Evolutionary conservation across 2,329 filamentous ascomycete genomes (phyloP), one percentile per base, ranked within the genome.

Genomic region (Fusarium pseudoanthophilum): DNA sequence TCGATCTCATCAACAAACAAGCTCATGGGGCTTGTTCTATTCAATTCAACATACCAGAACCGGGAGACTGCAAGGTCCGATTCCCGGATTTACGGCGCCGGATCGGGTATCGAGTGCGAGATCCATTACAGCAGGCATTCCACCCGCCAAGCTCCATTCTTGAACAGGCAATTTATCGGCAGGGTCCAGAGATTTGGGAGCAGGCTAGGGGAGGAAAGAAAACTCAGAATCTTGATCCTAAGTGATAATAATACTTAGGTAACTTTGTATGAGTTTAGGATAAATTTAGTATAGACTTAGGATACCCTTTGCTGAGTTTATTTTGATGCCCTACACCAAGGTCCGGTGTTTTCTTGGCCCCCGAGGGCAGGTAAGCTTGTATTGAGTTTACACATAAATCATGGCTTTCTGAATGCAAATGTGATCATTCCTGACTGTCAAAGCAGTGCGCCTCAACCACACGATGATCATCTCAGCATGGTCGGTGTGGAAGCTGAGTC

Each of bases 81-180:
- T 18, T 16, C 37, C 48, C 40, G 49, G 64, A 43, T 39, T 55
- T 68, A 40, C 9, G 16, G 21, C 46, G 28, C 65, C 65, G 65
- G 65, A 68, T 68, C 11, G 26, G 64, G 65, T 14, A 45, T 52
- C n/a, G 16, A 56, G 11, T 13, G 26, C 26, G 53, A 37, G 46
- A 67, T 67, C 46, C 65, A 68, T 68, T 53, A 16, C 63, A 55
- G 7, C 5, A 51, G n/a, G 4, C 65, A 68, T 68, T 68, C 64
- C 65, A 55, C 28, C 20, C 24, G 24, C 8, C 24, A 45, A 61
- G 20, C 7, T 21, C 14, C n/a, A 24, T 24, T 32, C 60, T 46
- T 48, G 14, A 48, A 18, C 11, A 14, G 18, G 26, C 9, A 26
- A 30, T 21, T 24, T 28, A 67, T 67, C 40, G 14, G 18, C 48